These are phyloP conservation scores for Biscogniauxia sp. DNA, from an alignment of 2,329 filamentous ascomycete genomes.

Conservation along the genomic window DNA sequence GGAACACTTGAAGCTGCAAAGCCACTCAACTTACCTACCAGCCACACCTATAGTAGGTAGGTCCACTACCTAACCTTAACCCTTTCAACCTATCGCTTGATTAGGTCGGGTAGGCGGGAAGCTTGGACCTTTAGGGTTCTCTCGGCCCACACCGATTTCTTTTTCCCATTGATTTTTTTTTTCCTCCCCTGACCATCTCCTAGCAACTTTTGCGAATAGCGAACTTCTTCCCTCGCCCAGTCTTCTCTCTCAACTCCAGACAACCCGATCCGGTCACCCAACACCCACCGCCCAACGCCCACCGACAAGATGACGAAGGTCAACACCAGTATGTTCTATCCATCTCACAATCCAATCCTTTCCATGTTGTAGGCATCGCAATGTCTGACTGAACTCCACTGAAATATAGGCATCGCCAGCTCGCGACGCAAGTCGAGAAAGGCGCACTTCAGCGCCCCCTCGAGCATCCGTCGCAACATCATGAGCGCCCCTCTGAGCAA, in stretches of 20 bases:
- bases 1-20: background rate
- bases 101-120: background rate
- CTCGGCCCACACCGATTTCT: conserved; percentile 16
- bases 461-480: conserved; percentile 89
- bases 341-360: background rate
- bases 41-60: background rate
- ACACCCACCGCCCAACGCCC: conserved; percentile 10
- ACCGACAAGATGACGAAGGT: conserved; percentile 33
- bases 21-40: conserved; percentile 9
- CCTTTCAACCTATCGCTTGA: background rate
- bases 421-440: conserved; percentile 99
- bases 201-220: conserved; percentile 1
- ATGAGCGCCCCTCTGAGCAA: conserved; percentile 96
- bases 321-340: conserved; percentile 24
- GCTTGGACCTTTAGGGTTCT: conserved; percentile 21
- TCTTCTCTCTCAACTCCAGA: conserved; percentile 10
- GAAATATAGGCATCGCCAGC: conserved; percentile 29
- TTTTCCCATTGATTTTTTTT: conserved; percentile 20
- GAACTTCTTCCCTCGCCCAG: conserved; percentile 12
- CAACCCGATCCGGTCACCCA: conserved; percentile 11
- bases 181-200: background rate
- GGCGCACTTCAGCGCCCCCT: conserved; percentile 95
- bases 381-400: conserved; percentile 5
- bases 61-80: no score
- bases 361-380: background rate